phyloP scores from a whole-genome alignment of 148 eudicot genomes.

The Camellia sinensis region DNA sequence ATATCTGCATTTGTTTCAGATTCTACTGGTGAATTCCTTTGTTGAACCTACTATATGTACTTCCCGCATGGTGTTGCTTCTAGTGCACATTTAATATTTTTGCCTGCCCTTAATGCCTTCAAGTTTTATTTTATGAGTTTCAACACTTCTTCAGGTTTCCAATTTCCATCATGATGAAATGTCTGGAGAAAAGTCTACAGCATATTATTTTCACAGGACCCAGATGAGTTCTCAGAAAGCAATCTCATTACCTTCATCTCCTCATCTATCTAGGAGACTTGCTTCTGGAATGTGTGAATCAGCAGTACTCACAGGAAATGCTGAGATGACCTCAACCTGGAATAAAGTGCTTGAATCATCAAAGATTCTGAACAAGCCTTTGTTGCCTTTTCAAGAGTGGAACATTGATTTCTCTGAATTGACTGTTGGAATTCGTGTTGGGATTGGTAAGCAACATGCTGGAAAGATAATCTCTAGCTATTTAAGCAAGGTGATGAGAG shows the following conservation, averaged over 20 bases:
- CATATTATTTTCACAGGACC: conserved; percentile 14
- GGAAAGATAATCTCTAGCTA: neutral
- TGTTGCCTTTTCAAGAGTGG: conserved; percentile 39
- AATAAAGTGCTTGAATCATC: conserved; percentile 34
- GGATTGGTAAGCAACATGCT: conserved; percentile 28
- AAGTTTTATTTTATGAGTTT: neutral
- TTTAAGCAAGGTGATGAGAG: too few species aligned
- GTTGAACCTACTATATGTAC: neutral
- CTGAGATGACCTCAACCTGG: conserved; percentile 26
- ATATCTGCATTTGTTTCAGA: neutral
- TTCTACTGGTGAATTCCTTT: neutral
- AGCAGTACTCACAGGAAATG: conserved; percentile 12
- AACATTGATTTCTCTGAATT: conserved; percentile 35
- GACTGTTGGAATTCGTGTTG: conserved; percentile 36
- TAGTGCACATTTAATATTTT: neutral
- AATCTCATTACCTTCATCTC: conserved; percentile 38
- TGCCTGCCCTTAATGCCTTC: too few species aligned
- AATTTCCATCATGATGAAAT: conserved; percentile 20
- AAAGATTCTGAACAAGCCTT: conserved; percentile 25
- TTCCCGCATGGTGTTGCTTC: neutral
- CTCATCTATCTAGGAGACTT: conserved; percentile 22
- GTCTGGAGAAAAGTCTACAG: conserved; percentile 15
- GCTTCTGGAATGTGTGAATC: conserved; percentile 22
- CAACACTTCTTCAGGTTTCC: conserved; percentile 23
- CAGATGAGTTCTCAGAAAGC: conserved; percentile 27